Evolutionary conservation across 73 alveolate genomes (phyloP).

Genomic region (Paramecium pentaurelia): DNA sequence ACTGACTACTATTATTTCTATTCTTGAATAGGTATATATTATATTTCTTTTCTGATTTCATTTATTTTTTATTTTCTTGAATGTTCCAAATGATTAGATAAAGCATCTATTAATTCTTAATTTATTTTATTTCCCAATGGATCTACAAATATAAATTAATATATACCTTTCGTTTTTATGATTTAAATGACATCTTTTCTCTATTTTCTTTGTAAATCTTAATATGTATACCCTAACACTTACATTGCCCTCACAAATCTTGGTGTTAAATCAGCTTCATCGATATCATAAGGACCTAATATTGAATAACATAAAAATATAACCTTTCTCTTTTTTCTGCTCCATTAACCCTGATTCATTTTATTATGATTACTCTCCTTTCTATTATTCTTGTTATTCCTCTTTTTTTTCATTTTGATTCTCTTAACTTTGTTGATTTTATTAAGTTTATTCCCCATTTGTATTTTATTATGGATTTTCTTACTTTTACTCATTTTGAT

Average conservation of each 20-base stretch:
- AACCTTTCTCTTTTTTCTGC: not conserved
- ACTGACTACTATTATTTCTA: not conserved
- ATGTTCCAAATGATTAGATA: constrained; percentile 16
- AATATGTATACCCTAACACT: not conserved
- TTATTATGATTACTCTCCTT: not conserved
- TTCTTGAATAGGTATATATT: not conserved
- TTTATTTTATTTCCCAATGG: not conserved
- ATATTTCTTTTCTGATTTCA: not conserved
- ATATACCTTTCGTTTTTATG: constrained; percentile 10
- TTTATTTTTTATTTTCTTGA: constrained; percentile 14
- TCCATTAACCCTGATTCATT: not conserved
- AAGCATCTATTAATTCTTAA: constrained; percentile 8
- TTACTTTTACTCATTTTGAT: not conserved
- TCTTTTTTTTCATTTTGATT: not conserved
- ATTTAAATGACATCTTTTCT: constrained; percentile 15
- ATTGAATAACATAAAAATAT: not conserved
- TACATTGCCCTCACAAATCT: constrained; percentile 49
- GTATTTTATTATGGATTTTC: not conserved
- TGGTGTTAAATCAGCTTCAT: constrained; percentile 28
- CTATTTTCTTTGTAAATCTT: not conserved
- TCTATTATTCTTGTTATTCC: not conserved
- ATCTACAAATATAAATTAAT: not conserved
- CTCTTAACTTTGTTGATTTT: not conserved
- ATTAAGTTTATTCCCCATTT: not conserved
- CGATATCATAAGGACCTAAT: constrained; percentile 43